A percentile compares a stretch with the other conserved stretches of the same genome.
phyloP scores from a whole-genome alignment of 2,329 filamentous ascomycete species.

The Didymosphaeria variabile region DNA sequence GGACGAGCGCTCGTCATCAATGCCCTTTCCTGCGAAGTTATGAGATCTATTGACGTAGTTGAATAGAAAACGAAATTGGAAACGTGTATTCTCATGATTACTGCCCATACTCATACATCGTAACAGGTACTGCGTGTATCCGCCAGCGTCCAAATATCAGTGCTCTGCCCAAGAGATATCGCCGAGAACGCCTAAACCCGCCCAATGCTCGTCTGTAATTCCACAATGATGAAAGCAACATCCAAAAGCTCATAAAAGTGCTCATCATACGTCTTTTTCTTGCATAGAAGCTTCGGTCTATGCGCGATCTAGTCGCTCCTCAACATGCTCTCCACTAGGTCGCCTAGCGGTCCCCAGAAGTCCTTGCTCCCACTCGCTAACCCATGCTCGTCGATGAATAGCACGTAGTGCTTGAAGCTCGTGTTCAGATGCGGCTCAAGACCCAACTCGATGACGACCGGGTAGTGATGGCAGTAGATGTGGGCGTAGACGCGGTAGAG shows the following conservation, averaged over 20 bases:
- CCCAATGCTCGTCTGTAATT: constrained; percentile 5
- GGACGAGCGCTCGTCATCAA: constrained; percentile 53
- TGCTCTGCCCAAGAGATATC: constrained; percentile 5
- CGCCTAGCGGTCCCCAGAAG: constrained; percentile 94
- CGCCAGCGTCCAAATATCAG: constrained; percentile 1
- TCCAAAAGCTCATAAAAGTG: neutral
- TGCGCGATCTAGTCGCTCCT: constrained; percentile 74
- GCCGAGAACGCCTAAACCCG: constrained; percentile 5
- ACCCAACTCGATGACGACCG: constrained; percentile 91
- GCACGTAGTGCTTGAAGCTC: constrained; percentile 99
- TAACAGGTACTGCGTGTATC: neutral
- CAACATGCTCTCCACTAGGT: constrained; percentile 97
- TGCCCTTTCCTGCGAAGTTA: constrained; percentile 30
- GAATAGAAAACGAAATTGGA: neutral
- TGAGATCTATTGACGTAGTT: neutral
- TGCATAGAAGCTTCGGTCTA: neutral
- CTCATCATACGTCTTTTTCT: neutral
- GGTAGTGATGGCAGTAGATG: constrained; percentile 98
- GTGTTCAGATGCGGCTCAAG: constrained; percentile 98
- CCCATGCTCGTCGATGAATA: constrained; percentile 97
- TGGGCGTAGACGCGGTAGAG: constrained; percentile 98
- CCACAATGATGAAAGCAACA: neutral
- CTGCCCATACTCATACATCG: constrained; percentile 10
- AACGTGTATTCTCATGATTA: neutral
- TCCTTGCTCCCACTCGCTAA: constrained; percentile 88